A percentile compares a stretch with the other conserved stretches of the same genome.
Conservation (phyloP, 148 eudicot genomes). For the Cornus suecica region DNA sequence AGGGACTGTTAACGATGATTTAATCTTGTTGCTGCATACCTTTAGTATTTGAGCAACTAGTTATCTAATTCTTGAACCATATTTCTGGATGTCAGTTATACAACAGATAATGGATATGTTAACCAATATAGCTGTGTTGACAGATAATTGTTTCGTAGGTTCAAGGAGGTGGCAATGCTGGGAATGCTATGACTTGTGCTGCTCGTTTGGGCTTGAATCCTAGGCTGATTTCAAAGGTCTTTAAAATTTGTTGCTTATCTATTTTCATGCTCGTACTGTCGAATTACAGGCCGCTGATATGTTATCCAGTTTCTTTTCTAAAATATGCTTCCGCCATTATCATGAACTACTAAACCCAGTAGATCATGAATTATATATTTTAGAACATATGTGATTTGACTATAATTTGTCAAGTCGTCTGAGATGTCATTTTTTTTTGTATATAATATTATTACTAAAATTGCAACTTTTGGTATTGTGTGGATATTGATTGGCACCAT, state of each 20-base stretch:
- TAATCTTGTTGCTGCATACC: neutral
- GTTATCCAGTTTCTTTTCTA: neutral
- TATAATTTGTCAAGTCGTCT: neutral
- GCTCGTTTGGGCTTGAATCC: slow-evolving; percentile 63
- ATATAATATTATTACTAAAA: neutral
- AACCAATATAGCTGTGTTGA: neutral
- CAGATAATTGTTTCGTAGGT: slow-evolving; percentile 32
- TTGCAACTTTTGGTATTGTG: neutral
- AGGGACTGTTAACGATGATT: neutral
- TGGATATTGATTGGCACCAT: neutral
- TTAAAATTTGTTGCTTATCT: slow-evolving; percentile 2
- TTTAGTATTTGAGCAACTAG: too few species aligned
- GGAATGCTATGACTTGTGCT: slow-evolving; percentile 84
- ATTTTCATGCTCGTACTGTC: neutral
- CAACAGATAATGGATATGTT: neutral
- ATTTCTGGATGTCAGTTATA: neutral
- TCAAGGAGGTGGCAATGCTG: slow-evolving; percentile 87
- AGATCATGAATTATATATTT: neutral
- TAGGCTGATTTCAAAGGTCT: slow-evolving; percentile 76
- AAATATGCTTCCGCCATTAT: neutral
- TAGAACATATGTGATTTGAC: neutral
- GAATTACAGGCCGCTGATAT: neutral
- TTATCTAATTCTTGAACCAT: neutral
- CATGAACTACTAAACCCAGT: neutral
- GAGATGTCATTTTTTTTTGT: neutral